These are phyloP conservation scores for Adansonia grandidieri DNA, from an alignment of 441 rosid genomes.

Conservation along the genomic window DNA sequence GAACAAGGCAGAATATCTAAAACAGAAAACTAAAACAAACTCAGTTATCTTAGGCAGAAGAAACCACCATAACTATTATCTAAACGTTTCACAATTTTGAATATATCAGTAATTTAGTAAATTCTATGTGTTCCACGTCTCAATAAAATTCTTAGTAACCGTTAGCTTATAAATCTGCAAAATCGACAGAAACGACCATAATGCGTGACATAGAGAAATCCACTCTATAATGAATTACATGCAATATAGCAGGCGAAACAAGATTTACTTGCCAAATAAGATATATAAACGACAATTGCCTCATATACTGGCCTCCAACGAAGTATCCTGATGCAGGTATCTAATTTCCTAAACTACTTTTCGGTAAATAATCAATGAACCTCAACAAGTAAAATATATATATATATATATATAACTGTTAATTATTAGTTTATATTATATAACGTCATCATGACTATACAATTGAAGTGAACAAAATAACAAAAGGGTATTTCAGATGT, in stretches of 20 bases:
- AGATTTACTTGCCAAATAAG: neutral
- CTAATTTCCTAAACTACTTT: slow-evolving; percentile 4
- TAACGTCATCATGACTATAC: neutral
- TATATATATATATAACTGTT: neutral
- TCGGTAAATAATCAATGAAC: slow-evolving; percentile 10
- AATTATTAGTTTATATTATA: slow-evolving; percentile 13
- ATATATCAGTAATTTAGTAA: neutral
- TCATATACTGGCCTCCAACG: neutral
- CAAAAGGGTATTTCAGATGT: neutral
- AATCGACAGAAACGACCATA: neutral
- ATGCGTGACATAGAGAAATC: neutral
- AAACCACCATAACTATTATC: slow-evolving; percentile 4
- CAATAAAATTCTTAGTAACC: neutral
- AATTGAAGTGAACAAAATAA: slow-evolving; percentile 4
- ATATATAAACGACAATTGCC: neutral
- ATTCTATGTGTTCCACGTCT: neutral
- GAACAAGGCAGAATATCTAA: neutral
- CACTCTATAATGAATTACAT: slow-evolving; percentile 7
- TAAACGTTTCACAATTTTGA: neutral
- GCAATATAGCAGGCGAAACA: neutral
- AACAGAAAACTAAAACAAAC: slow-evolving; percentile 11
- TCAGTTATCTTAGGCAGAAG: neutral
- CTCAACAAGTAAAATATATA: neutral
- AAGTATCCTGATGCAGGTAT: neutral
- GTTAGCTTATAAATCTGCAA: slow-evolving; percentile 8